Base-by-base conservation (phyloP, 495 filamentous ascomycete species). In the Sabuloglossum arenarium region DNA sequence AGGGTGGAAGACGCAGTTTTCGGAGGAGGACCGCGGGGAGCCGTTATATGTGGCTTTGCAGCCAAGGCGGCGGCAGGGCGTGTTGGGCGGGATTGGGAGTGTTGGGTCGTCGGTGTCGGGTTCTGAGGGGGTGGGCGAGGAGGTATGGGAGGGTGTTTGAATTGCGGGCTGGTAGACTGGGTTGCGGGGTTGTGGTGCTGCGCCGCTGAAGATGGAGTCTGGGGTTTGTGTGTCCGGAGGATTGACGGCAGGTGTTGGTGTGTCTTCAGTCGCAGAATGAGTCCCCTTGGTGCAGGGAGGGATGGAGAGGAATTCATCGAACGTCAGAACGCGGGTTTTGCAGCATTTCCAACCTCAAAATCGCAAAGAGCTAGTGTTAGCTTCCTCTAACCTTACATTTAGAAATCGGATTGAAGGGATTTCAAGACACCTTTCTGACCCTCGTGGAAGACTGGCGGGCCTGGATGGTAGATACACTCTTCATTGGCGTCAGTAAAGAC, bases 251-350 rank as follows among this genome's bases (percentile, higher is more conserved):
- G 34, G 6, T 6, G 68, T 68, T 23, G 80, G 82, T 10, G 79
- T 84, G 55, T 85, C 82, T 58, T 85, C 88, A 57, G 90, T 81
- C 3, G 83, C 86, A 55, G 86, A 90, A 72, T 99, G 91, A 60
- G 82, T 91, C 62, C 91, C 91, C 19, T 81, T 86, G 23, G 93
- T 95, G 74, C 91, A 99, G 24, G 93, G 89, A 29, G 86, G 77
- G 61, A 99, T 97, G 51, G 75, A 67, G 63, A 97, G 85, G 74
- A 99, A 99, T 71, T 99, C 91, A 69, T 99, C 93, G 64, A 99
- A 99, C 53, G 90, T 96, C 61, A 99, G 76, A 60, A 97, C 88
- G 68, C 93, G 84, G 57, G 89, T 85, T 73, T 96, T 99, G 76
- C 91, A 99, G 72, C 91, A 99, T 73, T 94, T 95, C 91, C 91